Evolutionary conservation across 495 filamentous ascomycete genomes (phyloP).

Genomic region (Aspergillus campestris): DNA sequence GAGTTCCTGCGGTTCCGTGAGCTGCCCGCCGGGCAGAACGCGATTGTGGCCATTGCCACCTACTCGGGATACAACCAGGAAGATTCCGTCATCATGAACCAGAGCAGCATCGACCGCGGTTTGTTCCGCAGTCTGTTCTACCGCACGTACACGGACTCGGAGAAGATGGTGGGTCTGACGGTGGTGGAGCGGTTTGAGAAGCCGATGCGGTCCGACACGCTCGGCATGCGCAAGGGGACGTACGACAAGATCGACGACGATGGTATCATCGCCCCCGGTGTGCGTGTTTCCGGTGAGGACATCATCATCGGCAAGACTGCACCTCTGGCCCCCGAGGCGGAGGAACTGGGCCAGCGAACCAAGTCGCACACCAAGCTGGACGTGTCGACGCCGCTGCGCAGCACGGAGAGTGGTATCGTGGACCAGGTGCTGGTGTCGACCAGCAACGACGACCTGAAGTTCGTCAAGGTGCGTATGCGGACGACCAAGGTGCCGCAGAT

Average conservation of each 20-base stretch:
- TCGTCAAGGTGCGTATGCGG: constrained; percentile 93
- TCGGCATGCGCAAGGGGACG: constrained; percentile 87
- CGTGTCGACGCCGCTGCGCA: constrained; percentile 86
- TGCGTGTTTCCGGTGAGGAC: constrained; percentile 92
- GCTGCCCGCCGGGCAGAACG: constrained; percentile 93
- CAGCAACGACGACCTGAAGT: constrained; percentile 72
- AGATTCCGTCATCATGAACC: constrained; percentile 99
- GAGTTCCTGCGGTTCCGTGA: constrained; percentile 97
- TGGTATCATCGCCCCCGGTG: constrained; percentile 85
- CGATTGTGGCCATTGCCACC: constrained; percentile 92
- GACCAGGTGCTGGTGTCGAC: constrained; percentile 90
- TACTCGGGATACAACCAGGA: constrained; percentile 99
- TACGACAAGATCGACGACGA: constrained; percentile 98
- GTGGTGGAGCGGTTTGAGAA: constrained; percentile 92
- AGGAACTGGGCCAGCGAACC: constrained; percentile 88
- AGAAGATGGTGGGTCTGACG: constrained; percentile 86
- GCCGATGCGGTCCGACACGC: constrained; percentile 75
- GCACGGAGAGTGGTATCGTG: constrained; percentile 93
- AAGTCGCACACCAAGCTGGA: constrained; percentile 87
- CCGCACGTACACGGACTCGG: constrained; percentile 89
- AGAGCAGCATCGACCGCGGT: constrained; percentile 94
- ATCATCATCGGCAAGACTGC: constrained; percentile 99
- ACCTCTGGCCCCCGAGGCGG: constrained; percentile 81
- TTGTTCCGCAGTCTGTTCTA: constrained; percentile 98
- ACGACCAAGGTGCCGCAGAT: constrained; percentile 98